Conservation (phyloP, 1,284 basidiomycete genomes). For the Gymnopus androsaceus region DNA sequence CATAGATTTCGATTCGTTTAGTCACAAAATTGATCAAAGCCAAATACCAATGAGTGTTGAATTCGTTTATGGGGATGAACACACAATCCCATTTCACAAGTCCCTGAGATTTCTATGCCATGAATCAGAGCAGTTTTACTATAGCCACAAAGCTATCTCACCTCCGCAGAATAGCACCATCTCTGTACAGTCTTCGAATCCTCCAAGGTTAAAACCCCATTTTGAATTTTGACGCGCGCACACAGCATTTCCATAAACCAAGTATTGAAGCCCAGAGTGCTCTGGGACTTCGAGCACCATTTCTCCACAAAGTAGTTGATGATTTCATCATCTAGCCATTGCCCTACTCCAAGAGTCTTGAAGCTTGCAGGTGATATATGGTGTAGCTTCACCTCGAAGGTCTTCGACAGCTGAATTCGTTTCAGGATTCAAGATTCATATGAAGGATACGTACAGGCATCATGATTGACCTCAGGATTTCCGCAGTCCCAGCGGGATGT, state of each 20-base stretch:
- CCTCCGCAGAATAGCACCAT: not conserved
- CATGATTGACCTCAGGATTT: too few relatives aligned
- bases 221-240: not conserved
- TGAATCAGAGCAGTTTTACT: not conserved
- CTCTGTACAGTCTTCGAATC: not conserved
- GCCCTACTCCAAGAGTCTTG: not conserved
- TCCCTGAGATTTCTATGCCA: not conserved
- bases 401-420: too few relatives aligned
- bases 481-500: too few relatives aligned
- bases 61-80: not conserved
- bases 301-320: not conserved
- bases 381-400: too few relatives aligned
- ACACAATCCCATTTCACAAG: not conserved
- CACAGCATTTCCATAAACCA: not conserved
- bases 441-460: too few relatives aligned
- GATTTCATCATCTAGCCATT: conserved; percentile 4
- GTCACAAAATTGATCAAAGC: not conserved
- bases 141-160: not conserved
- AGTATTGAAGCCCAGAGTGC: not conserved
- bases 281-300: not conserved
- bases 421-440: too few relatives aligned
- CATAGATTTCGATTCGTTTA: not conserved
- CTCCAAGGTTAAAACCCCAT: not conserved
- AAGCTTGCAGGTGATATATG: too few relatives aligned
- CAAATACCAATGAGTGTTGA: not conserved